These are phyloP conservation scores for Oryza nivara DNA, from an alignment of 176 grass and related monocot species.

Conservation along the genomic window DNA sequence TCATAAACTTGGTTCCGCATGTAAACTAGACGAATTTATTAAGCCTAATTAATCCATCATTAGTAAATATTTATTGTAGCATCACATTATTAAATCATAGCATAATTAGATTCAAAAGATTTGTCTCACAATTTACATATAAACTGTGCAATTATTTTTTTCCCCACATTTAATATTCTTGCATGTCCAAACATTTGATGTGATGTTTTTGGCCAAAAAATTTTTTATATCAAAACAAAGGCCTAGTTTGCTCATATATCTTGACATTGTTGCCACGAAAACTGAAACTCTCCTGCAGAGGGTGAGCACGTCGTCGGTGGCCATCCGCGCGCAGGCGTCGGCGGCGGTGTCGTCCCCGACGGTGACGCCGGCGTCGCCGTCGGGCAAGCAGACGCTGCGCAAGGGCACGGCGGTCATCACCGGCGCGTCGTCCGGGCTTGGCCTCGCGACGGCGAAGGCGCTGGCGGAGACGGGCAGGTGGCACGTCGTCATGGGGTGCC, in stretches of 20 bases:
- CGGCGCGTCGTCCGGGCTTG: conserved; percentile 88
- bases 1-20: not conserved
- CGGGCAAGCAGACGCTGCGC: conserved; percentile 81
- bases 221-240: too few species aligned
- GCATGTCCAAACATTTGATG: too few species aligned
- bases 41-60: too few species aligned
- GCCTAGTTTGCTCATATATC: not conserved
- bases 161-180: too few species aligned
- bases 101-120: too few species aligned
- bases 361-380: conserved; percentile 42
- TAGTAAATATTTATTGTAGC: too few species aligned
- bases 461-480: conserved; percentile 83
- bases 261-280: not conserved
- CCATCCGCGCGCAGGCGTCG: conserved; percentile 63
- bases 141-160: too few species aligned
- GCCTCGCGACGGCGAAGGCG: conserved; percentile 92
- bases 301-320: conserved; percentile 50
- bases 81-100: too few species aligned
- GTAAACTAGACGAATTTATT: too few species aligned
- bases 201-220: too few species aligned
- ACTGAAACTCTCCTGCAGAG: conserved; percentile 42
- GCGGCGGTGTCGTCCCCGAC: conserved; percentile 62
- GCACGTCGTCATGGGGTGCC: conserved; percentile 97
- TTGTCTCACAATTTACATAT: accelerated
- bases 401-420: conserved; percentile 92